A percentile compares a stretch with the other conserved stretches of the same genome.
These are phyloP conservation scores for Neoboletus brunneissimus DNA, from an alignment of 768 basidiomycete species.

Conservation along the genomic window DNA sequence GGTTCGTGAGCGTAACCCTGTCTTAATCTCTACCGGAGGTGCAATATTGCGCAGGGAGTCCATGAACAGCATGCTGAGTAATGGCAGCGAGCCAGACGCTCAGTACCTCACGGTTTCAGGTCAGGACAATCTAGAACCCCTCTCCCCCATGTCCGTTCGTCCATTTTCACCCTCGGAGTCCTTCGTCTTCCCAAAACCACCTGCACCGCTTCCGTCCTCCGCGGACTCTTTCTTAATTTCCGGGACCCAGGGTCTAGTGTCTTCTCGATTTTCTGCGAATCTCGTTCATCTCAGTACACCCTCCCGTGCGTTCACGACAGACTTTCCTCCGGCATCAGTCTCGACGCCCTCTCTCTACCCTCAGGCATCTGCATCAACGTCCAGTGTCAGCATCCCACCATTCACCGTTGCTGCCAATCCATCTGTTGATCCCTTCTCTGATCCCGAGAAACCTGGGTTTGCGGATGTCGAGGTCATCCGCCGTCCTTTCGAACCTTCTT, in stretches of 20 bases:
- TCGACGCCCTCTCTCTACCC: slow-evolving; percentile 13
- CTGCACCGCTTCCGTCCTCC: slow-evolving; percentile 18
- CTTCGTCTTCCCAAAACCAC: slow-evolving; percentile 68
- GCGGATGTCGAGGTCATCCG: slow-evolving; percentile 46
- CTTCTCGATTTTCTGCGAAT: slow-evolving; percentile 15
- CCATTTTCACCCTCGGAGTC: slow-evolving; percentile 67
- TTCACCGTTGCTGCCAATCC: slow-evolving; percentile 9
- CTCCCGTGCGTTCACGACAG: slow-evolving; percentile 14
- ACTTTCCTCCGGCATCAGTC: slow-evolving; percentile 14
- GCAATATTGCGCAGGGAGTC: slow-evolving; percentile 35
- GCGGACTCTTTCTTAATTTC: neutral
- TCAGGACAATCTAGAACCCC: slow-evolving; percentile 17
- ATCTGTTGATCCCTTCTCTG: slow-evolving; percentile 34
- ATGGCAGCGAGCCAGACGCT: slow-evolving; percentile 32
- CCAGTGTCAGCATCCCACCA: neutral
- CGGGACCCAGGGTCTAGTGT: neutral
- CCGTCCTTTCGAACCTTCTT: slow-evolving; percentile 54
- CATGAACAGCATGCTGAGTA: slow-evolving; percentile 39
- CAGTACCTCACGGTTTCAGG: slow-evolving; percentile 42
- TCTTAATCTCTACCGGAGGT: slow-evolving; percentile 24
- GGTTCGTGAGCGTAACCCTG: slow-evolving; percentile 39
- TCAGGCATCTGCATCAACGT: neutral
- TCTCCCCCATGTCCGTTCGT: slow-evolving; percentile 58
- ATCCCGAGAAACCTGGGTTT: slow-evolving; percentile 33
- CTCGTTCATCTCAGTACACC: slow-evolving; percentile 18